Evolutionary conservation across 1,284 basidiomycete species (phyloP).

Genomic region (Microbotryum lychnidis-dioicae): DNA sequence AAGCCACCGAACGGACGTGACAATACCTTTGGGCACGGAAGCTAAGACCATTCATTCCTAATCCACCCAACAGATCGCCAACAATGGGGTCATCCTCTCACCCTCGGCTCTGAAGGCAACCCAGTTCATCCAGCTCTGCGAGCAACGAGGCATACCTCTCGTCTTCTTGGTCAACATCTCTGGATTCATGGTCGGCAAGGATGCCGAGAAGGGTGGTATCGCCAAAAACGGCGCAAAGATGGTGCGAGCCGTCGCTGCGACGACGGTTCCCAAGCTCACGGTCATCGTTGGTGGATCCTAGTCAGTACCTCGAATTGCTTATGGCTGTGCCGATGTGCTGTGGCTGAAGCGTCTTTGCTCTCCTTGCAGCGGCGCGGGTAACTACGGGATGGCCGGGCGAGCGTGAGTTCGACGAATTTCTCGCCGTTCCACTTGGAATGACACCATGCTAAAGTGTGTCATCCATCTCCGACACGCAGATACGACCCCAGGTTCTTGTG

Average conservation of each 20-base stretch:
- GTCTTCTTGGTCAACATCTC: slow-evolving; percentile 92
- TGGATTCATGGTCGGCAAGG: slow-evolving; percentile 35
- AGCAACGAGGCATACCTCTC: slow-evolving; percentile 78
- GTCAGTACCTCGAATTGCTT: slow-evolving; percentile 37
- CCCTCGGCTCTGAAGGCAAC: slow-evolving; percentile 88
- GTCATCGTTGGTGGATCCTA: slow-evolving; percentile 88
- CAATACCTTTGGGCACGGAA: no score
- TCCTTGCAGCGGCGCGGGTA: slow-evolving; percentile 54
- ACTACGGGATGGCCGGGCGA: slow-evolving; percentile 60
- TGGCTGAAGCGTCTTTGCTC: background rate
- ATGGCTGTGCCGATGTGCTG: slow-evolving; percentile 41
- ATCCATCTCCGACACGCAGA: slow-evolving; percentile 48
- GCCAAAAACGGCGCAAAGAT: slow-evolving; percentile 97
- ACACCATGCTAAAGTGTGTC: background rate
- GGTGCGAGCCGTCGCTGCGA: slow-evolving; percentile 90
- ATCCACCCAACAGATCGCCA: slow-evolving; percentile 52
- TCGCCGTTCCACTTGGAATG: background rate
- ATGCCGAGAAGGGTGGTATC: slow-evolving; percentile 54
- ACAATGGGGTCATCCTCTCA: slow-evolving; percentile 90
- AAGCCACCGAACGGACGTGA: background rate
- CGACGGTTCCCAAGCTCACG: slow-evolving; percentile 83
- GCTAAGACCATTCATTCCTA: no score
- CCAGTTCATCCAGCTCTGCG: slow-evolving; percentile 90
- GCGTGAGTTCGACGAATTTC: slow-evolving; percentile 1
- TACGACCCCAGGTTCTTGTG: slow-evolving; percentile 86